Evolutionary conservation across 345 rosid genomes (phyloP).

Genomic region (Gossypium rotundifolium): DNA sequence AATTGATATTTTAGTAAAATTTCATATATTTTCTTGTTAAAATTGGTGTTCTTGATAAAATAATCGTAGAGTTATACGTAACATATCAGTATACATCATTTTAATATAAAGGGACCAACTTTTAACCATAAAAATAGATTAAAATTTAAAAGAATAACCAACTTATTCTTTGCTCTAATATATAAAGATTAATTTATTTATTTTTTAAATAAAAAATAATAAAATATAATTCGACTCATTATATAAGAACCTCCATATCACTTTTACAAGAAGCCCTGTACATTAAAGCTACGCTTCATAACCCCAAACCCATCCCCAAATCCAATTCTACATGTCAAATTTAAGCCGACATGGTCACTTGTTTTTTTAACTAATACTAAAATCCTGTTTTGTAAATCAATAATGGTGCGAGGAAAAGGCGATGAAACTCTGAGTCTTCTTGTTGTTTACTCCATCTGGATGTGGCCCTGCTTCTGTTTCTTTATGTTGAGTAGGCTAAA

Average conservation of each 20-base stretch:
- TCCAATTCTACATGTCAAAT: not conserved
- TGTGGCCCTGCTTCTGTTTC: too few species aligned
- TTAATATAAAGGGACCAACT: fast-evolving
- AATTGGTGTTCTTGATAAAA: too few species aligned
- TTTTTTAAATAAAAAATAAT: fast-evolving
- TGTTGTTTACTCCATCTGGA: not conserved
- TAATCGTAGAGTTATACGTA: too few species aligned
- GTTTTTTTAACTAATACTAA: too few species aligned
- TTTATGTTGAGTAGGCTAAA: not conserved
- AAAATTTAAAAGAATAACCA: fast-evolving
- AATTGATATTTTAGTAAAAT: fast-evolving
- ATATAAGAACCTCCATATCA: fast-evolving
- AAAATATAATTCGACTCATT: fast-evolving
- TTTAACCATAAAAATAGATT: fast-evolving
- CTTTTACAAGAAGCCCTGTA: not conserved
- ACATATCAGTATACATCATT: too few species aligned
- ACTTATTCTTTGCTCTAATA: too few species aligned
- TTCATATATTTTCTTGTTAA: too few species aligned
- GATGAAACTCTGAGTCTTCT: too few species aligned
- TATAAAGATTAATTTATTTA: too few species aligned
- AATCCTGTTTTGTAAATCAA: not conserved
- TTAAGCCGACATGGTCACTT: not conserved
- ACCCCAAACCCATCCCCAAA: too few species aligned
- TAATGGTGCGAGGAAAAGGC: too few species aligned
- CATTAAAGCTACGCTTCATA: not conserved